Percentiles rank a stretch among this genome's conserved stretches.
Conservation (phyloP, 2,329 filamentous ascomycete genomes). For the Elsinoe australis region DNA sequence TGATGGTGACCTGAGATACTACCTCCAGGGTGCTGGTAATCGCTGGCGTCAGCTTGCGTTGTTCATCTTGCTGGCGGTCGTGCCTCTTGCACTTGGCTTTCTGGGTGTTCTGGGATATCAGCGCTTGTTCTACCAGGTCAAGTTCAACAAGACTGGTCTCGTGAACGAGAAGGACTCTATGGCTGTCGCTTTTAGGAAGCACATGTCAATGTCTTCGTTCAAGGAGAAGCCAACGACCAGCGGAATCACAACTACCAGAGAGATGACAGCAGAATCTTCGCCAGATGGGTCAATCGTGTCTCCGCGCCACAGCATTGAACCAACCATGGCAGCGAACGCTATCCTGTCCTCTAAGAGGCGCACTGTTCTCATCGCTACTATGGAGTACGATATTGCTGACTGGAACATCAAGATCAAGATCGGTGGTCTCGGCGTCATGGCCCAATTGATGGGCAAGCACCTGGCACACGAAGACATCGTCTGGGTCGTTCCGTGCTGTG, state of each 20-base stretch:
- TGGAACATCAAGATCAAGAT: constrained; percentile 67
- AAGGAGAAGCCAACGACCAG: constrained; percentile 1
- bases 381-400: constrained; percentile 66
- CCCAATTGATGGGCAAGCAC: constrained; percentile 60
- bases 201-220: constrained; percentile 3
- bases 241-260: background rate
- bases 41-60: constrained; percentile 48
- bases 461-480: constrained; percentile 58
- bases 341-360: constrained; percentile 29
- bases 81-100: constrained; percentile 46
- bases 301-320: constrained; percentile 3
- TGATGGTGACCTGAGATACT: constrained; percentile 47
- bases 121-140: constrained; percentile 56
- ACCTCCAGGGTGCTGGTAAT: constrained; percentile 48
- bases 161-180: constrained; percentile 38
- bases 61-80: constrained; percentile 46
- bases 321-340: constrained; percentile 3
- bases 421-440: constrained; percentile 62
- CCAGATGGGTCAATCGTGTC: background rate
- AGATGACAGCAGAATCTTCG: background rate
- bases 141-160: constrained; percentile 53
- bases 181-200: constrained; percentile 1
- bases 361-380: constrained; percentile 60
- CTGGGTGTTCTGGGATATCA: constrained; percentile 50
- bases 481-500: constrained; percentile 48